Evolutionary conservation across 352 stramenopile genomes (phyloP).

Genomic region (Pythium rhizo-oryzae): DNA sequence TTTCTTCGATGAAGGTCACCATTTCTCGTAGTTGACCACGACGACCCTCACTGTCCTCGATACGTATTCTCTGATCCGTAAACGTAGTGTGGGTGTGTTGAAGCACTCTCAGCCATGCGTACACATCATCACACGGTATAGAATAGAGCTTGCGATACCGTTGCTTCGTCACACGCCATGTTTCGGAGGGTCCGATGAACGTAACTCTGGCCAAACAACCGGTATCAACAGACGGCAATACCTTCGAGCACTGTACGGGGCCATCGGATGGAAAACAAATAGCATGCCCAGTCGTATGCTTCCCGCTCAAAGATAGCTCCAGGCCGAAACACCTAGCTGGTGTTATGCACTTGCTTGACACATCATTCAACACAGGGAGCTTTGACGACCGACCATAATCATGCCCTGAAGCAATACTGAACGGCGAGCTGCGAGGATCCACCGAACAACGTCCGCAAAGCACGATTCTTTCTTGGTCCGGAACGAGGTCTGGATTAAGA

Average conservation of each 20-base stretch:
- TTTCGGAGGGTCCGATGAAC: not conserved
- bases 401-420: conserved; percentile 5
- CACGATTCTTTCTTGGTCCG: not conserved
- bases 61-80: not conserved
- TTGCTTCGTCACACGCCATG: not conserved
- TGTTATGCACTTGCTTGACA: not conserved
- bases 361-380: not conserved
- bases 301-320: not conserved
- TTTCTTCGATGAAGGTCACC: not conserved
- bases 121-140: not conserved
- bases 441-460: not conserved
- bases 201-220: not conserved
- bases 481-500: conserved; percentile 7
- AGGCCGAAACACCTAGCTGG: conserved; percentile 2
- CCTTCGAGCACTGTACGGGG: not conserved
- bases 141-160: conserved; percentile 3
- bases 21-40: not conserved
- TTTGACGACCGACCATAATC: not conserved
- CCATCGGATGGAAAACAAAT: conserved; percentile 21
- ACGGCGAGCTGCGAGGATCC: not conserved
- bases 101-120: conserved; percentile 3
- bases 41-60: not conserved
- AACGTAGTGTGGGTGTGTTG: not conserved
- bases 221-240: not conserved
- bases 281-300: conserved; percentile 9